Evolutionary conservation across 169 alveolate species (phyloP).

Genomic region (Cytauxzoon felis): DNA sequence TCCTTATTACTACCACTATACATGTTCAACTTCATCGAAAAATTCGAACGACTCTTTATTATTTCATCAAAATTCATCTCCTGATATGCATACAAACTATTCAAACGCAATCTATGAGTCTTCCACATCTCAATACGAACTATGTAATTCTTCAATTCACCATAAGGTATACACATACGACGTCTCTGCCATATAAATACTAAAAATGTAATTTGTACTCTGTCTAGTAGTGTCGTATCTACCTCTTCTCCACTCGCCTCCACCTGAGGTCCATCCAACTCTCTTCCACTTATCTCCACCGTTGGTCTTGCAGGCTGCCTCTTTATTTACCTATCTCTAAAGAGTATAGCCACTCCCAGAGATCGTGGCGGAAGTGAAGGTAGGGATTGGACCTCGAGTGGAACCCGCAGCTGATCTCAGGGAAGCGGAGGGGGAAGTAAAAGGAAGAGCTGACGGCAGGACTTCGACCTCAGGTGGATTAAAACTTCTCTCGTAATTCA

Average conservation of each 20-base stretch:
- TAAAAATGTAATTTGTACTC: not conserved
- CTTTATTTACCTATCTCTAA: too few species aligned
- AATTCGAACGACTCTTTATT: constrained; percentile 72
- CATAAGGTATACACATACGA: constrained; percentile 70
- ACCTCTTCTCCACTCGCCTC: too few species aligned
- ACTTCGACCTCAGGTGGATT: too few species aligned
- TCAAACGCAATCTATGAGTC: constrained; percentile 68
- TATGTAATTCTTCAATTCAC: constrained; percentile 74
- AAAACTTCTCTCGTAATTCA: not conserved
- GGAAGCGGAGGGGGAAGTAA: too few species aligned
- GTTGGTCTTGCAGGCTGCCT: too few species aligned
- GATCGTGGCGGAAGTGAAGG: too few species aligned
- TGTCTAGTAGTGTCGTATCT: not conserved
- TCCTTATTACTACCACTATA: constrained; percentile 41
- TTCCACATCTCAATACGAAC: constrained; percentile 78
- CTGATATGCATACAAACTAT: constrained; percentile 72
- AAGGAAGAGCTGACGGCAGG: too few species aligned
- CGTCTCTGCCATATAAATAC: constrained; percentile 74
- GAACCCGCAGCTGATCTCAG: too few species aligned
- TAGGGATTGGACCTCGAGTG: too few species aligned
- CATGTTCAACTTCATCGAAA: constrained; percentile 64
- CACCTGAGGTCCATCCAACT: constrained; percentile 1
- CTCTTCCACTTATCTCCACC: not conserved
- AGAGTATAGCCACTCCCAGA: too few species aligned
- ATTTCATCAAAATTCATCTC: constrained; percentile 71